Conservation (phyloP, 331 rosid genomes). For the Ulmus americana region DNA sequence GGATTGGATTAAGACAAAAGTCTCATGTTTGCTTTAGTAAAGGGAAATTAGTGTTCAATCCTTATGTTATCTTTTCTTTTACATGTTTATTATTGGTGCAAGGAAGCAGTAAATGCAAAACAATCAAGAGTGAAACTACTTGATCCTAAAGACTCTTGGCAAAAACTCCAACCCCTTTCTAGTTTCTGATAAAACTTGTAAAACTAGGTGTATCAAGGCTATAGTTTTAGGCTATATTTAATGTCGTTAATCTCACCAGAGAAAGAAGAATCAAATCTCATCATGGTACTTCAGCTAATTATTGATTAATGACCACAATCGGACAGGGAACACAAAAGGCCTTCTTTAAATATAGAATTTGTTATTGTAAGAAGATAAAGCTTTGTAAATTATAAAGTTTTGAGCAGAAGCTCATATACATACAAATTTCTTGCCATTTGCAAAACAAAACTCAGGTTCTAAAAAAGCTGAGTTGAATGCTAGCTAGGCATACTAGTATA, state of each 20-base stretch:
- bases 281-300: neutral
- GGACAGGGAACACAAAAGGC: neutral
- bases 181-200: too few species aligned
- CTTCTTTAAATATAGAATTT: neutral
- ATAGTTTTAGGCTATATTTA: neutral
- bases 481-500: constrained; percentile 16
- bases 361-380: neutral
- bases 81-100: neutral
- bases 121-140: neutral
- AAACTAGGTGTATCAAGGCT: neutral
- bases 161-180: neutral
- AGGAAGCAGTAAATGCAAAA: neutral
- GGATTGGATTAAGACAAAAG: constrained; percentile 3
- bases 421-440: constrained; percentile 23
- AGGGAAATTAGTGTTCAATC: neutral
- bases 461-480: constrained; percentile 34
- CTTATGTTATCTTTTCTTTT: neutral
- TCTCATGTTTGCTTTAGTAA: constrained; percentile 18
- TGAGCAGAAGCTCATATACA: constrained; percentile 13
- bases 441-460: constrained; percentile 32
- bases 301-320: neutral
- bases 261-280: neutral
- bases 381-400: neutral
- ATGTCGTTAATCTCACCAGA: neutral
- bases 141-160: neutral